Conservation (phyloP, 2,329 filamentous ascomycete species). For the Trichoderma breve region DNA sequence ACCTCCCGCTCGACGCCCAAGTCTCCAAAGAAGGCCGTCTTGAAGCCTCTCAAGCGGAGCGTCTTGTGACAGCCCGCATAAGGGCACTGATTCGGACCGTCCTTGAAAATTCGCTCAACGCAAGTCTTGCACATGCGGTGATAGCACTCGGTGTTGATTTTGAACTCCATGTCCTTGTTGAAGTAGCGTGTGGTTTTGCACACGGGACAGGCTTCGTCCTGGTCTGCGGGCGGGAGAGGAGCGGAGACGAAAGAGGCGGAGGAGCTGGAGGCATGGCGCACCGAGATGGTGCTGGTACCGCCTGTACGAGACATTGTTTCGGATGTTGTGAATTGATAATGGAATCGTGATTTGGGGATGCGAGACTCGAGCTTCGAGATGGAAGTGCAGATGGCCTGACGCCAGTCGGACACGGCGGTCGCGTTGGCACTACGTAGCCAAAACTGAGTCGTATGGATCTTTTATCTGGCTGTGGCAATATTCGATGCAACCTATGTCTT, state of each 20-base stretch:
- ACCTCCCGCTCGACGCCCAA: constrained; percentile 87
- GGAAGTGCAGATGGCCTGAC: not conserved
- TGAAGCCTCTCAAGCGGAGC: constrained; percentile 79
- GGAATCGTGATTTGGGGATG: not conserved
- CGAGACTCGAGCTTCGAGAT: not conserved
- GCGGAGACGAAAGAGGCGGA: constrained; percentile 20
- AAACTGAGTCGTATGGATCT: not conserved
- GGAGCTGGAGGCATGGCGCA: constrained; percentile 27
- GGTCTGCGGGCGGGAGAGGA: constrained; percentile 26
- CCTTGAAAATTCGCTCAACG: constrained; percentile 89
- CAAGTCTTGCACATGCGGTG: constrained; percentile 98
- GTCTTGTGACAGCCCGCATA: constrained; percentile 86
- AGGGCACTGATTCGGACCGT: constrained; percentile 88
- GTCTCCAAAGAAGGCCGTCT: constrained; percentile 86
- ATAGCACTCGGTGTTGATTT: constrained; percentile 98
- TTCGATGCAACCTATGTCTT: not conserved
- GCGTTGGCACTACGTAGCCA: not conserved
- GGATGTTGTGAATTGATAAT: not conserved
- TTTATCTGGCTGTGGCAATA: not conserved
- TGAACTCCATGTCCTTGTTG: constrained; percentile 89
- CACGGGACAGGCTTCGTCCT: constrained; percentile 82
- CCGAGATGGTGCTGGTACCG: constrained; percentile 29
- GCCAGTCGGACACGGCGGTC: not conserved
- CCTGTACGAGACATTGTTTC: constrained; percentile 30
- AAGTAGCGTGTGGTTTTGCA: constrained; percentile 97